Evolutionary conservation across 1,139 yeast species (phyloP).

Genomic region (Ogataea hybrid): DNA sequence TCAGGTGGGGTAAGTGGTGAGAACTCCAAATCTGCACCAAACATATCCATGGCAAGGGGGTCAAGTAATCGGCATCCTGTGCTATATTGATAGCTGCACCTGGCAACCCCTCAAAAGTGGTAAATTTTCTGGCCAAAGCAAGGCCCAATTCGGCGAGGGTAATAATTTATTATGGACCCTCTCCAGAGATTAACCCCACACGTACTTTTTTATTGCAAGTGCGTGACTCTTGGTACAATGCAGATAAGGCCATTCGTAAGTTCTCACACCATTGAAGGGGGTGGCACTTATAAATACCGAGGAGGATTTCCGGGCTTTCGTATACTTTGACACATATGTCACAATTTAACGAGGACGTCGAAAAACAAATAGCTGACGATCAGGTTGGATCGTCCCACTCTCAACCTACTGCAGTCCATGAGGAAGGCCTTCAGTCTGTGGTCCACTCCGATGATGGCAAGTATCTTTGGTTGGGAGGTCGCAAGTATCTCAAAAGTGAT

Average conservation of each 20-base stretch:
- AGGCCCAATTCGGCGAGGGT: neutral
- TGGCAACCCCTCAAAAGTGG: neutral
- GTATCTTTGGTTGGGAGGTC: conserved; percentile 69
- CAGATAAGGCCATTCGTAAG: neutral
- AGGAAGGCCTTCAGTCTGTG: conserved; percentile 22
- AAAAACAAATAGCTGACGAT: conserved; percentile 29
- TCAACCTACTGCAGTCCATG: conserved; percentile 13
- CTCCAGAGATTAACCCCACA: neutral
- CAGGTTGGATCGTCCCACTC: conserved; percentile 20
- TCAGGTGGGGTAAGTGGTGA: conserved; percentile 5
- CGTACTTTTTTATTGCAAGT: neutral
- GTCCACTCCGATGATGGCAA: conserved; percentile 40
- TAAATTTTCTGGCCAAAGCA: neutral
- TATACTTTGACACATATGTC: conserved; percentile 8
- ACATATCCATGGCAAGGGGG: neutral
- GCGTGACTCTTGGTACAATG: neutral
- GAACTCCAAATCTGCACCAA: conserved; percentile 4
- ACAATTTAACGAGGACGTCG: conserved; percentile 21
- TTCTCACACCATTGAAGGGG: neutral
- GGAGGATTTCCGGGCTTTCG: neutral
- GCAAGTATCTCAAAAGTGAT: conserved; percentile 62
- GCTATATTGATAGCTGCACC: neutral
- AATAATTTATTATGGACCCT: neutral
- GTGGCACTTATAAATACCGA: neutral
- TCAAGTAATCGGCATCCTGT: neutral